Evolutionary conservation across 2,329 filamentous ascomycete genomes (phyloP).

Genomic region (Claviceps sp.): DNA sequence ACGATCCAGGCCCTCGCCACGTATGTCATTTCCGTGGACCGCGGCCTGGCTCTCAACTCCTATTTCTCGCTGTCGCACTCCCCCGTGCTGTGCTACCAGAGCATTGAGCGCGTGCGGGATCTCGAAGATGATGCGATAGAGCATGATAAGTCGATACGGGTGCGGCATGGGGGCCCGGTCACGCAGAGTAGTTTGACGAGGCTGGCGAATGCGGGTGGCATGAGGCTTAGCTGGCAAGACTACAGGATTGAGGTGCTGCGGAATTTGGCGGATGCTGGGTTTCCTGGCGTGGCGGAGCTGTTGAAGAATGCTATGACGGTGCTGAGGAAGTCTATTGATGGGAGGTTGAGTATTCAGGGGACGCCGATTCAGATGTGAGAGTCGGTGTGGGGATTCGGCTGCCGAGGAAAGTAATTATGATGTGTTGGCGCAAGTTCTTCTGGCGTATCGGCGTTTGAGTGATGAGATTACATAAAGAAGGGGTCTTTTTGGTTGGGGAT

Average conservation of each 20-base stretch:
- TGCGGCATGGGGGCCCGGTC: constrained; percentile 53
- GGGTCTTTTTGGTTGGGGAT: no score
- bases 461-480: no score
- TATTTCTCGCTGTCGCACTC: constrained; percentile 48
- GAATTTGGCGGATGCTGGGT: constrained; percentile 50
- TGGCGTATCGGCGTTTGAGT: no score
- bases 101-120: constrained; percentile 40
- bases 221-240: constrained; percentile 56
- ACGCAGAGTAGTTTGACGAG: constrained; percentile 51
- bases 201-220: constrained; percentile 52
- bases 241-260: constrained; percentile 62
- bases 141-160: constrained; percentile 23
- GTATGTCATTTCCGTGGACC: constrained; percentile 37
- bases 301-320: constrained; percentile 76
- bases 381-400: background rate
- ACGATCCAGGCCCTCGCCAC: constrained; percentile 31
- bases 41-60: constrained; percentile 29
- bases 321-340: constrained; percentile 38
- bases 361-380: constrained; percentile 6
- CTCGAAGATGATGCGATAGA: constrained; percentile 43
- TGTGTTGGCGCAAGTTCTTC: no score
- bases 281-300: constrained; percentile 53
- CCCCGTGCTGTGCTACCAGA: constrained; percentile 41
- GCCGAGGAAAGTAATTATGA: constrained; percentile 16
- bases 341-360: constrained; percentile 11